Evolutionary conservation across 345 rosid genomes (phyloP), one percentile per base, ranked within the genome.

Genomic region (Theobroma cacao): DNA sequence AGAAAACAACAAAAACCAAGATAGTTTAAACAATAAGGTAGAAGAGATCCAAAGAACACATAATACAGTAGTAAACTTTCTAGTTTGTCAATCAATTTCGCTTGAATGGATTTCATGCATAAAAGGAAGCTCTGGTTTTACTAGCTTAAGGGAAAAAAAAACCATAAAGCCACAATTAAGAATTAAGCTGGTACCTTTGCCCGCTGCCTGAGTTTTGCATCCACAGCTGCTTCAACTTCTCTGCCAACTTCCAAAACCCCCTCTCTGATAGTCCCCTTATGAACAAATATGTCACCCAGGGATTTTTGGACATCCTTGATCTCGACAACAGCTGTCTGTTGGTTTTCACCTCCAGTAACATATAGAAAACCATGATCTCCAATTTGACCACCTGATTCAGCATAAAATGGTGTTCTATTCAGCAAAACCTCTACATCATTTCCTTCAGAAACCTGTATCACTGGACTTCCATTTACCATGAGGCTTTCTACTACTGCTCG

Each of bases 331-430:
- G 91, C 92, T 43, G 63, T 84, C 38, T 77, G 77, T 87, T 84
- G 86, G 69, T 76, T 82, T 64, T 74, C 88, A 85, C 82, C 88
- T 76, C 78, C 83, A 62, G 80, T 84, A 78, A 91, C 85, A 85
- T 85, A 92, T 24, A 93, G 80, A 80, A 87, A 82, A 58, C 98
- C 99, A 63, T 87, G 88, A 84, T 93, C 99, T 28, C 90, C 99
- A 74, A 95, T 90, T 80, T 95, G 99, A 77, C 97, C 99, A 77
- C 99, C 98, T 26, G 99, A 92, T 83, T 95, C 98, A 72, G 99
- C 98, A 75, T 93, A 93, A 82, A 95, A 95, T 26, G 99, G 98
- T 43, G 99, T 93, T 84, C 87, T 91, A 80, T 91, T 88, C 56
- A 92, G 90, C 81, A 95, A 86, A 76, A 93, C 86, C 87, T 93